Conservation (phyloP, 2,329 filamentous ascomycete genomes). For the Colletotrichum agaves region DNA sequence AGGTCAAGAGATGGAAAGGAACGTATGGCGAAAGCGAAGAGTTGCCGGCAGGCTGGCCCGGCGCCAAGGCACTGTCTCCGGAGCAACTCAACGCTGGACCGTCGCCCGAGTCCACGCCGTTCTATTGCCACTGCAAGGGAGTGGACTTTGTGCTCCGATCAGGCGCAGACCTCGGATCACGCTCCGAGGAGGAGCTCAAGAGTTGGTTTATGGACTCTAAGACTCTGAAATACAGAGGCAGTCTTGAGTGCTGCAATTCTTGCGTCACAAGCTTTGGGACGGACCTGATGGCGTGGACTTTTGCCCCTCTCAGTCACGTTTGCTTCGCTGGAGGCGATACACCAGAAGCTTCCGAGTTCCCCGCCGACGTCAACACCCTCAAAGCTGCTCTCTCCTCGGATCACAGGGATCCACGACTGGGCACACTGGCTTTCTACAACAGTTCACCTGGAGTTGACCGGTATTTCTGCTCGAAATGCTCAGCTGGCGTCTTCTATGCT, state of each 20-base stretch:
- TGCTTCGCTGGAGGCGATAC: conserved; percentile 41
- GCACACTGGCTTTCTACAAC: conserved; percentile 55
- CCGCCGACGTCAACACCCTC: conserved; percentile 45
- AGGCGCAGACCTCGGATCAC: conserved; percentile 44
- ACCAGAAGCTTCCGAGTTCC: conserved; percentile 41
- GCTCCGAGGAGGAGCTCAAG: conserved; percentile 44
- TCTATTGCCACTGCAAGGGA: conserved; percentile 60
- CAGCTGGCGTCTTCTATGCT: conserved; percentile 58
- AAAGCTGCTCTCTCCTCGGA: conserved; percentile 46
- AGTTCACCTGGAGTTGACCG: conserved; percentile 57
- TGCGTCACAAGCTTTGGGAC: conserved; percentile 55
- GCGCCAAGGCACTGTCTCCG: conserved; percentile 17
- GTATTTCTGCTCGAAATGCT: conserved; percentile 61
- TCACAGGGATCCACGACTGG: conserved; percentile 49
- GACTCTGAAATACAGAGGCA: conserved; percentile 52
- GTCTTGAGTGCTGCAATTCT: conserved; percentile 59
- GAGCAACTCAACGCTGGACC: conserved; percentile 14
- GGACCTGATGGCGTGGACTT: conserved; percentile 60
- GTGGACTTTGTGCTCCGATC: conserved; percentile 53
- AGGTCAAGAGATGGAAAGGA: conserved; percentile 45
- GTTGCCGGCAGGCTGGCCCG: conserved; percentile 47
- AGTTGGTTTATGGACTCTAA: conserved; percentile 56
- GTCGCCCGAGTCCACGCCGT: conserved; percentile 43
- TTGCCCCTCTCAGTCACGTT: conserved; percentile 52
- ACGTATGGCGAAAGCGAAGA: conserved; percentile 40